Evolutionary conservation across 1,284 basidiomycete species (phyloP).

Genomic region (Phellopilus nigrolimitatus): DNA sequence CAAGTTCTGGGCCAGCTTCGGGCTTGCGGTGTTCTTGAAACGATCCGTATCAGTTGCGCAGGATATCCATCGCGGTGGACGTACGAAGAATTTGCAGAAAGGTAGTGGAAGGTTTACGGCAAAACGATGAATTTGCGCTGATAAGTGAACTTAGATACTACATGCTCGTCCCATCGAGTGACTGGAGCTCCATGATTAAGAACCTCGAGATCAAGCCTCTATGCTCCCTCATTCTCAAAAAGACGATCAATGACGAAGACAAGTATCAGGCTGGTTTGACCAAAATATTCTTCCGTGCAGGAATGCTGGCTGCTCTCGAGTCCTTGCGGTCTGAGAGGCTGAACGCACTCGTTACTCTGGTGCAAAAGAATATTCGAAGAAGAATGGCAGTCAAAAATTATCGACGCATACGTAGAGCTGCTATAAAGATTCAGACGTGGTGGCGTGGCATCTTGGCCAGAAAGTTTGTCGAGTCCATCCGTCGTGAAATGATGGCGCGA

Average conservation of each 20-base stretch:
- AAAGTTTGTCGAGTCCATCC: constrained; percentile 65
- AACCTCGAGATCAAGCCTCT: constrained; percentile 75
- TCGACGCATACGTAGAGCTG: constrained; percentile 61
- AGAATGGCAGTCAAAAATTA: constrained; percentile 84
- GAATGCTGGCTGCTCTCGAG: constrained; percentile 98
- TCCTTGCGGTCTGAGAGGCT: constrained; percentile 83
- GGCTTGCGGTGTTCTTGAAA: constrained; percentile 98
- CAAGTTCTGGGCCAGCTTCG: constrained; percentile 94
- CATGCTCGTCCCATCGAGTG: constrained; percentile 85
- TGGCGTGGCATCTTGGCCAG: constrained; percentile 85
- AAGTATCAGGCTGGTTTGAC: constrained; percentile 97
- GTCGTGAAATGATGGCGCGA: constrained; percentile 71
- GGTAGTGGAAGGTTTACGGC: constrained; percentile 43
- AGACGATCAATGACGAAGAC: constrained; percentile 87
- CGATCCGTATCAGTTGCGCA: constrained; percentile 97
- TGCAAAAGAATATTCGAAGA: constrained; percentile 96
- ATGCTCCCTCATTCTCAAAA: constrained; percentile 83
- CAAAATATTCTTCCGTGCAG: constrained; percentile 99
- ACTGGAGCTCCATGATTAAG: constrained; percentile 82
- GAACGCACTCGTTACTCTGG: constrained; percentile 87
- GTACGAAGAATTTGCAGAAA: constrained; percentile 98
- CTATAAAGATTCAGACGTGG: constrained; percentile 90
- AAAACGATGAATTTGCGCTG: constrained; percentile 4
- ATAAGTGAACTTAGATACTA: constrained; percentile 69
- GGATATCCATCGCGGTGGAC: constrained; percentile 99